Evolutionary conservation across 805 yeast genomes (phyloP).

Genomic region (Candida corydali): DNA sequence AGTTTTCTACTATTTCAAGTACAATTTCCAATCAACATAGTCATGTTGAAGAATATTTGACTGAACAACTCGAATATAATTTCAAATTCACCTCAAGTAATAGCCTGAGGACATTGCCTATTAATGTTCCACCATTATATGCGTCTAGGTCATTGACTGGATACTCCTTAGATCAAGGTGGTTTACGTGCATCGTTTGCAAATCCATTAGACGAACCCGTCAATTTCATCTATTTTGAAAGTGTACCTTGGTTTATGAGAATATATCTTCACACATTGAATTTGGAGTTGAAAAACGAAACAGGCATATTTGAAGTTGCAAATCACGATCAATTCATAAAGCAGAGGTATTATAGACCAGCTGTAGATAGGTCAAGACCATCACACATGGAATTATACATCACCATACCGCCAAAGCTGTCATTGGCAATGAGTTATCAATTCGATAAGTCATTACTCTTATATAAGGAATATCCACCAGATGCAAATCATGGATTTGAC

Average conservation of each 20-base stretch:
- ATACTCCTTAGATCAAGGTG: slow-evolving; percentile 87
- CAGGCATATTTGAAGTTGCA: slow-evolving; percentile 15
- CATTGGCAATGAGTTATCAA: slow-evolving; percentile 61
- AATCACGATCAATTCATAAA: slow-evolving; percentile 33
- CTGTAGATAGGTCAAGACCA: slow-evolving; percentile 76
- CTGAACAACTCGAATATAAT: slow-evolving; percentile 24
- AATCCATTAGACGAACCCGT: slow-evolving; percentile 56
- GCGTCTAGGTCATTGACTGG: slow-evolving; percentile 90
- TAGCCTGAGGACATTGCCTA: slow-evolving; percentile 38
- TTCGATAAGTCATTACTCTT: slow-evolving; percentile 85
- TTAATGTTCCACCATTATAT: slow-evolving; percentile 53
- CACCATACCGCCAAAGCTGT: slow-evolving; percentile 58
- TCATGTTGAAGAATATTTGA: slow-evolving; percentile 8
- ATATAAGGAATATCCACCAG: slow-evolving; percentile 96
- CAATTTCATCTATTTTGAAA: slow-evolving; percentile 64
- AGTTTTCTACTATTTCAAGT: slow-evolving; percentile 8
- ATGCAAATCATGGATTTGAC: slow-evolving; percentile 96
- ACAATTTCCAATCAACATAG: slow-evolving; percentile 11
- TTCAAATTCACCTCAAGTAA: slow-evolving; percentile 41
- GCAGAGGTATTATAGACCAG: slow-evolving; percentile 65
- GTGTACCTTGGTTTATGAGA: slow-evolving; percentile 91
- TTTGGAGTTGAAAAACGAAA: slow-evolving; percentile 24
- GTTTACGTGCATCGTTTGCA: slow-evolving; percentile 71
- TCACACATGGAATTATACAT: slow-evolving; percentile 73
- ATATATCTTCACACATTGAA: slow-evolving; percentile 69